Base-by-base conservation (phyloP, 2,329 filamentous ascomycete species). In the Sordariomycetes sp. region DNA sequence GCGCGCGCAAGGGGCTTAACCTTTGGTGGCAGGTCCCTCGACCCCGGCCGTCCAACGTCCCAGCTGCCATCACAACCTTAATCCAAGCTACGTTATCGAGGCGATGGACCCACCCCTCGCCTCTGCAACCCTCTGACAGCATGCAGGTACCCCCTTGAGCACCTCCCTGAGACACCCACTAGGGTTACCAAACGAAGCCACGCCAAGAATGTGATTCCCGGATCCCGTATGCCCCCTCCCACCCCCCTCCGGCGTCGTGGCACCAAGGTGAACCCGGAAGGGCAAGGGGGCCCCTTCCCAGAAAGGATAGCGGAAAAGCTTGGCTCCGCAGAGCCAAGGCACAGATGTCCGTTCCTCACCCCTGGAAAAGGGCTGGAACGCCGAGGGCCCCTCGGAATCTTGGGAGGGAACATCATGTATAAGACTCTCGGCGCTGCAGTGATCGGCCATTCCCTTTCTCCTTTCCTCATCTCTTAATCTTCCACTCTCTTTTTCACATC, bases 391-490 rank as follows among this genome's bases (percentile, higher is more conserved):
- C 25, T 32, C 37, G 54, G 24, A 14, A 1, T 28, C 35, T 25
- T 28, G 40, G 54, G 46, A 48, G 22, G 22, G 28, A 43, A 32
- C 7, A 32, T 40, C 40, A n/a, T 48, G 46, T 54, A 57, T 57
- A 57, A 57, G 55, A 57, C 43, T 57, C 54, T 56, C 55, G 40
- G 55, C 43, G 40, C 55, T 57, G 55, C 55, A 57, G n/a, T 57
- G 55, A 57, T 57, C 55, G 28, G 16, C 43, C 40, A 50, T 56
- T 32, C 37, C 37, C 25, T 52, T 37, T 66, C 28, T 35, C 50
- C 5, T 40, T 58, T 58, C 48, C 46, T 58, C 24, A n/a, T 28
- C 24, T 43, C 20, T 20, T 43, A 12, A 50, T 25, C 35, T 24
- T 53, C 50, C 14, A 32, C 32, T n/a, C 32, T n/a, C 32, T 28